phyloP scores from a whole-genome alignment of 768 basidiomycete genomes.

The Tremella mesenterica region DNA sequence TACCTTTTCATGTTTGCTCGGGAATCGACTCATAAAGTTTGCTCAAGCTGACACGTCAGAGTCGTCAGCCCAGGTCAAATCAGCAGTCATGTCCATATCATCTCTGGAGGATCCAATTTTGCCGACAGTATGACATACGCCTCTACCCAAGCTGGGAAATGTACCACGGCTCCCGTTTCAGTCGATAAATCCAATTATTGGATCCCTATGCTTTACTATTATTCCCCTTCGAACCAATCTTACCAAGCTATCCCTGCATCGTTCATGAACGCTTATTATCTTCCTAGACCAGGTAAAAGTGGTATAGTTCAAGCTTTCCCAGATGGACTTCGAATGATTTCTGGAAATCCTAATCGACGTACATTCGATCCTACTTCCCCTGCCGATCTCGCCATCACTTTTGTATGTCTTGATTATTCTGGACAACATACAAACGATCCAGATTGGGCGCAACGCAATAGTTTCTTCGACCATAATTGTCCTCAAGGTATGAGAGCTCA shows the following conservation, averaged over 20 bases:
- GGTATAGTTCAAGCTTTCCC: slow-evolving; percentile 44
- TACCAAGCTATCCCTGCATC: slow-evolving; percentile 35
- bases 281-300: slow-evolving; percentile 40
- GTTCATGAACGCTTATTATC: slow-evolving; percentile 44
- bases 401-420: slow-evolving; percentile 43
- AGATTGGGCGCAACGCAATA: slow-evolving; percentile 41
- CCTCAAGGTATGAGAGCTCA: slow-evolving; percentile 44
- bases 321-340: slow-evolving; percentile 45
- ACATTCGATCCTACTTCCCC: slow-evolving; percentile 35
- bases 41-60: slow-evolving; percentile 7
- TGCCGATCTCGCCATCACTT: slow-evolving; percentile 41
- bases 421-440: slow-evolving; percentile 17
- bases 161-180: slow-evolving; percentile 43
- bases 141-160: slow-evolving; percentile 12
- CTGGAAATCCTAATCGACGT: slow-evolving; percentile 42
- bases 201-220: slow-evolving; percentile 44
- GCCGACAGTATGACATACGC: slow-evolving; percentile 33
- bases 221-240: slow-evolving; percentile 32
- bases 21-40: too few relatives aligned
- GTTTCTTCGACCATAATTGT: slow-evolving; percentile 45
- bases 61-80: slow-evolving; percentile 38
- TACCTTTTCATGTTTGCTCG: neutral
- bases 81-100: slow-evolving; percentile 40
- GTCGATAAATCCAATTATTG: slow-evolving; percentile 46
- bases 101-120: slow-evolving; percentile 46